These are phyloP conservation scores for Vairimorpha necatrix DNA, from an alignment of 371 early-diverging fungal genomes.

Conservation along the genomic window DNA sequence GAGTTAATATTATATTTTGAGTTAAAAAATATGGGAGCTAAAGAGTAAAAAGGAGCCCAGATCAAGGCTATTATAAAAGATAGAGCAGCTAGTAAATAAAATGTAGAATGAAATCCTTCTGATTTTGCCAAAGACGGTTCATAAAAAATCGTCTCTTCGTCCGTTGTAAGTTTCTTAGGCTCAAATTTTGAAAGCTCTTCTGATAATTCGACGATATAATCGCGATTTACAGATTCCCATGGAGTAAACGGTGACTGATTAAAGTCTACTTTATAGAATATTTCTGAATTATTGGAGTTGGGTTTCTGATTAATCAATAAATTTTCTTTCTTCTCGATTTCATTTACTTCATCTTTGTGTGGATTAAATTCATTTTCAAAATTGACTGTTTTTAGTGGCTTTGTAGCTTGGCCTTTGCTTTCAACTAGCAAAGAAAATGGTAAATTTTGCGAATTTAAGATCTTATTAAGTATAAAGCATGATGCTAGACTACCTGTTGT, in stretches of 20 bases:
- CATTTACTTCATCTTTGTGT: not conserved
- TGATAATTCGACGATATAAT: not conserved
- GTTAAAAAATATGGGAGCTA: conserved; percentile 60
- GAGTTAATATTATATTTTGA: conserved; percentile 40
- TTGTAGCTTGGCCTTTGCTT: not conserved
- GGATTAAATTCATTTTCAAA: not conserved
- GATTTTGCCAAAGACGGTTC: conserved; percentile 19
- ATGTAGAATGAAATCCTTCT: conserved; percentile 36
- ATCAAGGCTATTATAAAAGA: conserved; percentile 52
- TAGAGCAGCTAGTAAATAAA: conserved; percentile 43
- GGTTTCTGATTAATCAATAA: not conserved
- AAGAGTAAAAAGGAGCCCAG: conserved; percentile 60
- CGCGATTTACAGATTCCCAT: conserved; percentile 12
- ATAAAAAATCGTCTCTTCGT: conserved; percentile 18
- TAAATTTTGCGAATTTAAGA: not conserved
- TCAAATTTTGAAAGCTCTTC: conserved; percentile 11
- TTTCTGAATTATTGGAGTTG: not conserved
- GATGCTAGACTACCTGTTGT: conserved; percentile 20
- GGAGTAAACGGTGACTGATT: conserved; percentile 27
- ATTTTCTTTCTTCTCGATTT: not conserved
- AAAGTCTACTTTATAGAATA: conserved; percentile 9
- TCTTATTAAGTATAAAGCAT: conserved; percentile 15
- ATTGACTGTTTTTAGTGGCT: not conserved
- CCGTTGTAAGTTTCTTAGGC: conserved; percentile 14
- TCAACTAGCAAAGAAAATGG: not conserved